Evolutionary conservation across 225 moss, liverwort and hornwort species (phyloP).

Genomic region (Climacium dendroides): DNA sequence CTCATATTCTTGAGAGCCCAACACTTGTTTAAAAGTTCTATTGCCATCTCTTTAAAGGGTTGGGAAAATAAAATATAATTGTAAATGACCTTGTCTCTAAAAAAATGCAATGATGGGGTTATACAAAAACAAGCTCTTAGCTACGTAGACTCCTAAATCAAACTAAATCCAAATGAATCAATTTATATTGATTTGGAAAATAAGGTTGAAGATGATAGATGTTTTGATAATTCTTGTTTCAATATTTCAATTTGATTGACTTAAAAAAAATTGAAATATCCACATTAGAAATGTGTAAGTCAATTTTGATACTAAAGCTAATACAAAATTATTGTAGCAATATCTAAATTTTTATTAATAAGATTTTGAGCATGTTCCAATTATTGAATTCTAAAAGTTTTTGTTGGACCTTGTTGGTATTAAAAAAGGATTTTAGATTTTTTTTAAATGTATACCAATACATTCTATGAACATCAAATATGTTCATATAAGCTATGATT

Average conservation of each 20-base stretch:
- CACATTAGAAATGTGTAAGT: too few species aligned
- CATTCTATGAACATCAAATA: too few species aligned
- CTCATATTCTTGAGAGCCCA: fast-evolving
- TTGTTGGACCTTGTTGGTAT: too few species aligned
- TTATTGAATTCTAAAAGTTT: too few species aligned
- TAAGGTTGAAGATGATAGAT: background rate
- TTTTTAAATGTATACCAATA: too few species aligned
- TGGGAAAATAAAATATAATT: background rate
- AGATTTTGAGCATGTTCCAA: background rate
- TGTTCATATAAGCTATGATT: too few species aligned
- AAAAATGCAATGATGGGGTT: fast-evolving
- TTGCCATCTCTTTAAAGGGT: fast-evolving
- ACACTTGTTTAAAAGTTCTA: background rate
- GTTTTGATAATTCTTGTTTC: background rate
- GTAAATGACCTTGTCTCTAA: too few species aligned
- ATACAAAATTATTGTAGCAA: too few species aligned
- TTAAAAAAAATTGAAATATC: too few species aligned
- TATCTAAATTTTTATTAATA: too few species aligned
- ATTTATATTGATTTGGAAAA: background rate
- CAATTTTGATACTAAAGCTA: too few species aligned
- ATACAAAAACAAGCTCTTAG: fast-evolving
- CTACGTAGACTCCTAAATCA: background rate
- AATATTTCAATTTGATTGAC: background rate
- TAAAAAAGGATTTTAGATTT: too few species aligned
- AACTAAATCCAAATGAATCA: background rate